These are phyloP conservation scores for Neurospora sp. DNA, from an alignment of 495 filamentous ascomycete species.

Conservation along the genomic window DNA sequence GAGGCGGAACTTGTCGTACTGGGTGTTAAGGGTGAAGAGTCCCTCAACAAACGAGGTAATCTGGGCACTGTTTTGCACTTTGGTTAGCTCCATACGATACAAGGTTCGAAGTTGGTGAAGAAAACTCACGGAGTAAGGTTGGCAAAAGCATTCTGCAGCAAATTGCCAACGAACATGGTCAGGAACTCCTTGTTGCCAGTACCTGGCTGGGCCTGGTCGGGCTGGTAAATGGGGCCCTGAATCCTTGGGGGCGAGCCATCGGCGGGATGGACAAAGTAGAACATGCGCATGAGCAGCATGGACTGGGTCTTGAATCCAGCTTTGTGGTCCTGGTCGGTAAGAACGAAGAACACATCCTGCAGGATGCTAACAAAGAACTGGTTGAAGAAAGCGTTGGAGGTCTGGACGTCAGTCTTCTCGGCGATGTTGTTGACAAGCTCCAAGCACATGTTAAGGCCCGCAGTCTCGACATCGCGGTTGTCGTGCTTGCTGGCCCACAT, in stretches of 20 bases:
- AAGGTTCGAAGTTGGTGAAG: background rate
- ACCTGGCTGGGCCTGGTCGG: slow-evolving; percentile 65
- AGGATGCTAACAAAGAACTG: slow-evolving; percentile 92
- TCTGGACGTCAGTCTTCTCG: slow-evolving; percentile 71
- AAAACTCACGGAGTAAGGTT: slow-evolving; percentile 80
- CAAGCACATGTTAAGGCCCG: slow-evolving; percentile 97
- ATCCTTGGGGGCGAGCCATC: slow-evolving; percentile 65
- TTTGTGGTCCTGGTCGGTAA: slow-evolving; percentile 97
- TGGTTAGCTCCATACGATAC: slow-evolving; percentile 24
- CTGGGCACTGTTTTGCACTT: slow-evolving; percentile 50
- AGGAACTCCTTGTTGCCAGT: slow-evolving; percentile 86
- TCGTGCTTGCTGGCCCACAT: slow-evolving; percentile 99
- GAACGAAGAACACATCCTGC: slow-evolving; percentile 96
- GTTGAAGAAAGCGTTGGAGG: slow-evolving; percentile 90
- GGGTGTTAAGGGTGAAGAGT: slow-evolving; percentile 69
- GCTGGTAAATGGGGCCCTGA: slow-evolving; percentile 79
- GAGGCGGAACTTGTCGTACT: slow-evolving; percentile 83
- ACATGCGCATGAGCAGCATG: slow-evolving; percentile 86
- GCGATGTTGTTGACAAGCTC: slow-evolving; percentile 97
- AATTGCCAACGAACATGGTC: slow-evolving; percentile 66
- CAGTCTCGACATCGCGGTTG: slow-evolving; percentile 94
- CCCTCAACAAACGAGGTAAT: slow-evolving; percentile 81
- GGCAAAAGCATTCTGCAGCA: slow-evolving; percentile 85
- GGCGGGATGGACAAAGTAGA: slow-evolving; percentile 69
- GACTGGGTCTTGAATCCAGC: slow-evolving; percentile 97